phyloP scores from a whole-genome alignment of 306 rosid genomes.

The Prunus persica region DNA sequence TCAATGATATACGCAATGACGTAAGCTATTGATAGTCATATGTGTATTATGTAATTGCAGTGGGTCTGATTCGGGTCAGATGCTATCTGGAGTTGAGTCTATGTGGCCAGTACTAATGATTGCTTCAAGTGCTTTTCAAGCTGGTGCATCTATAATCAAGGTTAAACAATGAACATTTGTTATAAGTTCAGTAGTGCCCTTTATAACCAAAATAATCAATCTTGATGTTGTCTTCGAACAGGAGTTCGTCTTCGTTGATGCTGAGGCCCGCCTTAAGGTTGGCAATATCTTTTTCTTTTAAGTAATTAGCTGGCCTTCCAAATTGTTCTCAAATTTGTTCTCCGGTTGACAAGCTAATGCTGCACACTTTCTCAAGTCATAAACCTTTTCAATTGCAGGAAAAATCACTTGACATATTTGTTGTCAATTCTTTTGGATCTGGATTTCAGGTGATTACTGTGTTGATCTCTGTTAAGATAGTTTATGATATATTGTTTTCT shows the following conservation, averaged over 20 bases:
- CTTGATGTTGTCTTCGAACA: conserved; percentile 34
- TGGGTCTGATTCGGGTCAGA: conserved; percentile 74
- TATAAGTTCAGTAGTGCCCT: conserved; percentile 20
- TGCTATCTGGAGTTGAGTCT: conserved; percentile 73
- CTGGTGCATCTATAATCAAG: conserved; percentile 89
- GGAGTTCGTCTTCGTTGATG: conserved; percentile 74
- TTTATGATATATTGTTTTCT: background rate
- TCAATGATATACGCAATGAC: conserved; percentile 15
- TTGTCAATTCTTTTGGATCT: conserved; percentile 94
- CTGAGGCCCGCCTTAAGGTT: conserved; percentile 57
- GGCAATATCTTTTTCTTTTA: conserved; percentile 7
- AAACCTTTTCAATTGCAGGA: conserved; percentile 51
- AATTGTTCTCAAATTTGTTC: background rate
- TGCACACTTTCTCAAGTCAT: conserved; percentile 1
- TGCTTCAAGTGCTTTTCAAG: conserved; percentile 81
- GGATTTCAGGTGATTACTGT: conserved; percentile 69
- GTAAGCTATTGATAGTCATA: conserved; percentile 26
- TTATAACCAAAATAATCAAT: conserved; percentile 21
- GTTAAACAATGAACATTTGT: conserved; percentile 33
- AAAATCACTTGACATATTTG: conserved; percentile 89
- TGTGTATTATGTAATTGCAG: conserved; percentile 42
- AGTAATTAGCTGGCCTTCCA: background rate
- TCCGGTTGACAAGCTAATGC: conserved; percentile 16
- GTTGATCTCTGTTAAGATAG: conserved; percentile 8
- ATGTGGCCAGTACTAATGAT: conserved; percentile 84